Evolutionary conservation across 805 yeast species (phyloP), one percentile per base, ranked within the genome.

Genomic region (Spathaspora sp.): DNA sequence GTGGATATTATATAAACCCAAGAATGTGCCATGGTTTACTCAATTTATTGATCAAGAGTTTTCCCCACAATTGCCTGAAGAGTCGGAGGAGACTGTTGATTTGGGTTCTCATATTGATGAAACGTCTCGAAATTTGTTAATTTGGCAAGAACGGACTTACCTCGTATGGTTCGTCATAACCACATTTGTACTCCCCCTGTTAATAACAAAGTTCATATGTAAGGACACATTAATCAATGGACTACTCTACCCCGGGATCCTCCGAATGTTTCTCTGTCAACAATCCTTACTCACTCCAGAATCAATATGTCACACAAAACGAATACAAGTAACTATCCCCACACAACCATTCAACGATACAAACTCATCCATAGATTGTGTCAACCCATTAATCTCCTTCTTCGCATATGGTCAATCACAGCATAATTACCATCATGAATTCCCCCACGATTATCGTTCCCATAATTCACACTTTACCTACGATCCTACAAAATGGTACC

Each of bases 391-490:
- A 46, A 78, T 84, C 23, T 83, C 84, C 19, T 63, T 82, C 14
- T 74, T 89, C 14, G 86, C 97, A 0, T 83, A 87, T 63, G 98
- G 98, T 11, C 97, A 92, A 70, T 93, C 96, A 5, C 83, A 83
- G 69, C 96, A 90, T 68, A 92, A 91, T 70, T 93, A 87, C 73
- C 98, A 92, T 72, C 97, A 93, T 72, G 97, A 90, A 70, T 92
- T 92, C 68, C 96, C 97, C 5, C 84, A 87, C 56, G 97, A 92
- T 69, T 91, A 86, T 70, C 78, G 97, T 55, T 84, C 84, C 57
- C 89, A 91, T 5, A 72, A 81, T 51, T 80, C 82, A 55, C 77
- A 85, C 80, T 84, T 83, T 68, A 85, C 86, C 46, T 86, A 82
- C 67, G 98, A 92, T 67, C 97, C 97, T 10, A 86, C 96, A 42